Evolutionary conservation across 2,329 filamentous ascomycete genomes (phyloP).

Genomic region (Colletotrichum eleusines): DNA sequence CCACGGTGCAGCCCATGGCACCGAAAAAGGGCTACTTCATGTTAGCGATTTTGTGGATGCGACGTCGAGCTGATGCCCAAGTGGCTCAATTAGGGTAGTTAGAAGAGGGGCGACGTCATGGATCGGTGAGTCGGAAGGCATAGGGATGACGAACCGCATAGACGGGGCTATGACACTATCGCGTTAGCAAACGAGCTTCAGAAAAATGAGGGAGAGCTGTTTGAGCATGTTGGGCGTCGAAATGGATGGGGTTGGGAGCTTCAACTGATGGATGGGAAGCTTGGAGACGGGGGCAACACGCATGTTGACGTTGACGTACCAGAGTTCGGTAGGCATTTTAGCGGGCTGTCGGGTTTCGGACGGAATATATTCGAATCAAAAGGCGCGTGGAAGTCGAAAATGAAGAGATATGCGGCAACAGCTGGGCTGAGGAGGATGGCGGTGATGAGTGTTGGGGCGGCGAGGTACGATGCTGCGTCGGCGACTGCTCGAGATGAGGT

Average conservation of each 20-base stretch:
- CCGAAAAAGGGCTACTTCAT: constrained; percentile 85
- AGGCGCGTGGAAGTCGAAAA: constrained; percentile 25
- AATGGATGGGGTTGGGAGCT: constrained; percentile 48
- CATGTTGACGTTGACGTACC: constrained; percentile 69
- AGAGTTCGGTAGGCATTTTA: constrained; percentile 84
- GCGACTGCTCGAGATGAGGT: constrained; percentile 41
- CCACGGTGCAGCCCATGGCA: constrained; percentile 96
- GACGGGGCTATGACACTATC: constrained; percentile 76
- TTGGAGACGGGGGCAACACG: constrained; percentile 50
- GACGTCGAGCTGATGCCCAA: constrained; percentile 22
- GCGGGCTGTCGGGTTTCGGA: constrained; percentile 47
- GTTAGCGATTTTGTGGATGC: constrained; percentile 50
- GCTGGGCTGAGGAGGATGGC: constrained; percentile 37
- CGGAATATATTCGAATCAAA: constrained; percentile 38
- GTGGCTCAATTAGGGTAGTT: constrained; percentile 40
- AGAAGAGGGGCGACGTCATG: constrained; percentile 43
- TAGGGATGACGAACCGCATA: constrained; percentile 88
- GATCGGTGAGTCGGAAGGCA: constrained; percentile 39
- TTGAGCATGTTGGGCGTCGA: constrained; percentile 6
- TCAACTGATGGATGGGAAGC: constrained; percentile 48
- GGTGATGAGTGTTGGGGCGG: constrained; percentile 27
- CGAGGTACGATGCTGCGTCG: constrained; percentile 41
- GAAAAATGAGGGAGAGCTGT: constrained; percentile 15
- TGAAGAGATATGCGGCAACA: constrained; percentile 37
- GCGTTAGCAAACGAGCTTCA: constrained; percentile 45